phyloP scores from a whole-genome alignment of 305 asterid genomes.

The Withania somnifera region DNA sequence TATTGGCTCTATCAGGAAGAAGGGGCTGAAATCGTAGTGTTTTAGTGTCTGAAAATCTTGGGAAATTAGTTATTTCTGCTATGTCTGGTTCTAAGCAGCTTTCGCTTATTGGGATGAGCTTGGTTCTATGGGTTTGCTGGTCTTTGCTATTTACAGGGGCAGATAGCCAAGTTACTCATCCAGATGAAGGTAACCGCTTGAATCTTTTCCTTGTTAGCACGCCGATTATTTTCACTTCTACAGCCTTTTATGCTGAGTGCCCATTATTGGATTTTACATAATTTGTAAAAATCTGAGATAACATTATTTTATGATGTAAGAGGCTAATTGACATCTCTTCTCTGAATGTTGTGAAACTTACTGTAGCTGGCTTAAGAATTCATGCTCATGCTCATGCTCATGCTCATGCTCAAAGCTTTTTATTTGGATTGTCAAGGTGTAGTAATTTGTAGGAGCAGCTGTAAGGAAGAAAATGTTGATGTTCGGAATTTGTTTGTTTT shows the following conservation, averaged over 20 bases:
- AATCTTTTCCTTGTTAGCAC: not conserved
- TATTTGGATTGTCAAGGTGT: too few relatives aligned
- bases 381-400: too few relatives aligned
- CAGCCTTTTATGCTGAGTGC: too few relatives aligned
- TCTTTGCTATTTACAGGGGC: constrained; percentile 35
- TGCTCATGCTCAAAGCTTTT: not conserved
- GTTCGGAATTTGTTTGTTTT: not conserved
- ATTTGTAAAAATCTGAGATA: not conserved
- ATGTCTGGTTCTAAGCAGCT: constrained; percentile 19
- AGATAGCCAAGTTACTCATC: constrained; percentile 46
- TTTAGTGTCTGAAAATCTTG: constrained; percentile 1
- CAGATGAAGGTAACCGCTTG: constrained; percentile 37
- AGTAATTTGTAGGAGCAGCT: too few relatives aligned
- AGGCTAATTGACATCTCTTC: too few relatives aligned
- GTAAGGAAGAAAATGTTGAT: not conserved
- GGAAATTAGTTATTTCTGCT: constrained; percentile 18
- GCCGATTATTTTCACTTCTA: too few relatives aligned
- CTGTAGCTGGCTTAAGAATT: not conserved
- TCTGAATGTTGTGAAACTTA: too few relatives aligned
- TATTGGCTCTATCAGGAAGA: constrained; percentile 9
- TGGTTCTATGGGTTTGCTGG: constrained; percentile 45
- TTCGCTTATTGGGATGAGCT: constrained; percentile 25
- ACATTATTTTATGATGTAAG: not conserved
- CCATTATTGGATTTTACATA: not conserved
- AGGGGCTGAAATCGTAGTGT: not conserved